Evolutionary conservation across 371 early-diverging fungal genomes (phyloP), one percentile per base, ranked within the genome.

Genomic region (Circinella minor): DNA sequence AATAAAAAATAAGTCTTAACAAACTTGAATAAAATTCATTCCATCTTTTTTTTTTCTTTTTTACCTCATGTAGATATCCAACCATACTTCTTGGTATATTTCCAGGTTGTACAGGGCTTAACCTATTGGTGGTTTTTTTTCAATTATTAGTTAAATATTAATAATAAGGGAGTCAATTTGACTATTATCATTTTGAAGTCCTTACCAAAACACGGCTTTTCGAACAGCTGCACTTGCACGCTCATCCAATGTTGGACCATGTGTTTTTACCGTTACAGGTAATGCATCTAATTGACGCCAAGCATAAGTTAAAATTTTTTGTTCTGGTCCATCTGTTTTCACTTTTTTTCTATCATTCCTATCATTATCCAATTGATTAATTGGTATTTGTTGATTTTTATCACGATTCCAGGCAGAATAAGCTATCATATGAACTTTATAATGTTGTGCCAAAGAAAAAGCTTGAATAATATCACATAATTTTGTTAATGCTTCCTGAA

Each of bases 281-380:
- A 91, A 72, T 10, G 90, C 88, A 74, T 94, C 94, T 48, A 92
- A 69, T 39, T 93, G 90, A 47, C 83, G 77, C 94, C 94, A 94
- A 72, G 91, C 83, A 47, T 81, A 74, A 27, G 85, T 84, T 73
- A 89, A 85, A 18, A 89, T 67, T 14, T 74, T 71, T 4, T 67
- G 37, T 2, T 73, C 77, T 3, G 61, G 62, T 39, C 77, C n/a
- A 15, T 51, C 51, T 27, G 0, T 27, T 27, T 27, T 27, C 27
- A 27, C 27, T 27, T 27, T 27, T 27, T 27, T 27, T 27, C 27
- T 2, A 27, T 27, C 27, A 27, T 27, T 27, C 27, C 27, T 27
- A 51, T n/a, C 14, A n/a, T n/a, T 5, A 51, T 51, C 51, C 4
- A 5, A 13, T 8, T 51, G 14, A 17, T 51, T 8, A 5, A 15